Base-by-base conservation (phyloP, 1,284 basidiomycete genomes). In the Cronartium quercuum region DNA sequence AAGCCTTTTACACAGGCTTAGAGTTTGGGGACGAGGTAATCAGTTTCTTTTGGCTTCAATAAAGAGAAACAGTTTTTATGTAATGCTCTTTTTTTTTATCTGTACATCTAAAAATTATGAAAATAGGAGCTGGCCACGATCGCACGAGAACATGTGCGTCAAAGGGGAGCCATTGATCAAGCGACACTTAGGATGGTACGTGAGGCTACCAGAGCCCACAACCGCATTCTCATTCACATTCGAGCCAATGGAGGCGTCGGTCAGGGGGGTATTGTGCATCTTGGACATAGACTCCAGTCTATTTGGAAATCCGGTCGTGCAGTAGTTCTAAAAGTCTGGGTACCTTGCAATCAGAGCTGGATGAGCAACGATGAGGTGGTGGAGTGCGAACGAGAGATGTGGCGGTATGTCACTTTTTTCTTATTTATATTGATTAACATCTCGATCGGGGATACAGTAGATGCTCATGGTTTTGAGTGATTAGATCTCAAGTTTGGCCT, bases 321-420 rank as follows among this genome's bases (percentile, higher is more conserved):
- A 3, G 80, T 81, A 1, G 66, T 77, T 29, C 80, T 82, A 68
- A 79, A 81, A 2, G 81, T 81, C 6, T 84, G 83, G 83, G 81
- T 83, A 24, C 78, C 76, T 55, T 76, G 76, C 15, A 29, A 15
- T 12, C 62, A 57, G n/a, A 71, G 65, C 34, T 81, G 80, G 80
- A 80, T 81, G 80, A 67, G 65, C 2, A 79, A 80, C 61, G 40
- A 66, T 15, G 80, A 81, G 62, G 62, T 81, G 3, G 76, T 80
- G 34, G 80, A 81, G 71, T 78, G 77, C 61, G 80, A 81, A 74
- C 58, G 78, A n/a, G 79, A 80, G 68, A 47, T 80, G 2, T 79
- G 75, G 74, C 35, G 79, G 75, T 71, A 44, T 18, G 76, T 42
- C 3, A 51, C 18, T 18, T 44, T 44, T 44, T 44, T 18, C 18